Conservation (phyloP, 768 basidiomycete genomes). For the Neoboletus subvelutipes region DNA sequence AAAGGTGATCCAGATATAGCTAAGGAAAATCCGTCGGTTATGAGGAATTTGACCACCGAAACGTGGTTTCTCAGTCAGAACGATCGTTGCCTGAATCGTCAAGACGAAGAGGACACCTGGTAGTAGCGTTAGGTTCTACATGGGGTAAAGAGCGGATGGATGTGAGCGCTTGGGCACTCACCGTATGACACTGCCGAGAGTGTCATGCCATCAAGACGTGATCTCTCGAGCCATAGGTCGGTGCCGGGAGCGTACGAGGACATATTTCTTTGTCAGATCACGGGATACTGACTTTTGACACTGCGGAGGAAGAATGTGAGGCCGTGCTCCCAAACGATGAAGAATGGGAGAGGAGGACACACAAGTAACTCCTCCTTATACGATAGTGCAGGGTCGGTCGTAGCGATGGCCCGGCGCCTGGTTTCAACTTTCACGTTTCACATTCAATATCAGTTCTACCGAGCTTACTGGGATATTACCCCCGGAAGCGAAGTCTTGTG, state of each 20-base stretch:
- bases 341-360: neutral
- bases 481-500: neutral
- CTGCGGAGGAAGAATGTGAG: neutral
- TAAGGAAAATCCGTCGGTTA: conserved; percentile 11
- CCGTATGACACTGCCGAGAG: conserved; percentile 25
- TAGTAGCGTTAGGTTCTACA: neutral
- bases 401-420: too few relatives aligned
- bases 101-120: conserved; percentile 25
- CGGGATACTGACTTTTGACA: neutral
- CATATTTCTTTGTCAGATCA: conserved; percentile 7
- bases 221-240: conserved; percentile 29
- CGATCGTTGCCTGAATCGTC: conserved; percentile 17
- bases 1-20: conserved; percentile 29
- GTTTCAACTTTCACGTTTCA: too few relatives aligned
- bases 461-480: neutral
- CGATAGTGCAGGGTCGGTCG: neutral
- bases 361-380: neutral
- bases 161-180: neutral
- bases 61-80: conserved; percentile 7
- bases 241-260: conserved; percentile 18
- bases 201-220: conserved; percentile 26
- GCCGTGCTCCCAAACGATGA: neutral
- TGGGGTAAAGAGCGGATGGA: neutral
- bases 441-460: neutral
- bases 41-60: neutral